Evolutionary conservation across 768 basidiomycete species (phyloP).

Genomic region (Inosperma sp.): DNA sequence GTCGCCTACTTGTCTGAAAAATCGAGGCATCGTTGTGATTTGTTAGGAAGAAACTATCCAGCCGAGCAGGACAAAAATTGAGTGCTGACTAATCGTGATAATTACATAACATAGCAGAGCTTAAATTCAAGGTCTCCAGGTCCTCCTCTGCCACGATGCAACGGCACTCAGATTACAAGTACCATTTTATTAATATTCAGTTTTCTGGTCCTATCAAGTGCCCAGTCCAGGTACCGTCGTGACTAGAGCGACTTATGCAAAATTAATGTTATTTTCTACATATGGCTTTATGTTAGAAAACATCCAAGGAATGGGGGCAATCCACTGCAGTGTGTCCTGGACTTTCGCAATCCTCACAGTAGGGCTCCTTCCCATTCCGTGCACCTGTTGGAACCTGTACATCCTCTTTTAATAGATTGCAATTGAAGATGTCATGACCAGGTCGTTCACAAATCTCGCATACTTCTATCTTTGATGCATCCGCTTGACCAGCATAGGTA

Average conservation of each 20-base stretch:
- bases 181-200: no score
- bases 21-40: conserved; percentile 65
- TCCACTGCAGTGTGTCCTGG: conserved; percentile 70
- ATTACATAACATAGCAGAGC: background rate
- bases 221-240: no score
- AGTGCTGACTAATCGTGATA: background rate
- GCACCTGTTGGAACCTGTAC: conserved; percentile 20
- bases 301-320: conserved; percentile 83
- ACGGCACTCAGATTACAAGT: no score
- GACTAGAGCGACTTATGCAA: background rate
- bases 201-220: no score
- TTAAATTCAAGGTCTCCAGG: no score
- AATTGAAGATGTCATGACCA: conserved; percentile 84
- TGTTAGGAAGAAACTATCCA: conserved; percentile 3
- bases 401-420: conserved; percentile 67
- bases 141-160: no score
- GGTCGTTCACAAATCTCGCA: conserved; percentile 87
- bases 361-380: conserved; percentile 35
- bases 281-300: conserved; percentile 48
- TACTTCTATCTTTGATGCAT: conserved; percentile 29
- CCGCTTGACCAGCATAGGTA: conserved; percentile 19
- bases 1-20: conserved; percentile 83
- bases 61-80: no score
- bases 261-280: background rate
- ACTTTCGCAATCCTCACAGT: conserved; percentile 83